Conservation (phyloP, 148 eudicot species). For the Silene uniflora region DNA sequence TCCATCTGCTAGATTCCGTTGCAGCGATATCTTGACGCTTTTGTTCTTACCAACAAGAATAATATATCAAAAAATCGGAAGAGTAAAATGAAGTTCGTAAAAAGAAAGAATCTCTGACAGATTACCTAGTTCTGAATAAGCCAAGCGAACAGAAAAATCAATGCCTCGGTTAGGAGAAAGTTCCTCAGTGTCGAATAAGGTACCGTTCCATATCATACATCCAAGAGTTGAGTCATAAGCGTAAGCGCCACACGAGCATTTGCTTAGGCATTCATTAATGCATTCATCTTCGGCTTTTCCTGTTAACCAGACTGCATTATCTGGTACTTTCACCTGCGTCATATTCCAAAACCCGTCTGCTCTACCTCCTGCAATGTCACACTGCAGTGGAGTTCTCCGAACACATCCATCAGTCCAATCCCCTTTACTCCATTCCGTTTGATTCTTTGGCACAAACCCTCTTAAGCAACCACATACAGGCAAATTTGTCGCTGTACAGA, state of each 20-base stretch:
- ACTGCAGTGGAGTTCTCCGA: constrained; percentile 34
- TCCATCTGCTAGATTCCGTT: constrained; percentile 23
- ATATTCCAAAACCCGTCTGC: constrained; percentile 41
- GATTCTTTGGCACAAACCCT: constrained; percentile 37
- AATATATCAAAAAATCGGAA: neutral
- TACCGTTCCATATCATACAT: constrained; percentile 43
- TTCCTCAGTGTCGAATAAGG: constrained; percentile 35
- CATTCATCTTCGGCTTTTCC: constrained; percentile 24
- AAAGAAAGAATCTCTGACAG: neutral
- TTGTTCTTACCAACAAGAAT: neutral
- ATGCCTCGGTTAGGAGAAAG: constrained; percentile 20
- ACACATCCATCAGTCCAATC: constrained; percentile 50
- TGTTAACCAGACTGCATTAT: constrained; percentile 6
- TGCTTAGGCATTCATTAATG: constrained; percentile 24
- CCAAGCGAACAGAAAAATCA: constrained; percentile 38
- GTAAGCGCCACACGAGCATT: constrained; percentile 46
- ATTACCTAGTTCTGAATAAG: constrained; percentile 34
- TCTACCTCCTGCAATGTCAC: constrained; percentile 18
- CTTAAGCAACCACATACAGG: constrained; percentile 42
- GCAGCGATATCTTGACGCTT: neutral
- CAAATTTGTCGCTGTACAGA: constrained; percentile 20
- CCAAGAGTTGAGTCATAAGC: constrained; percentile 30
- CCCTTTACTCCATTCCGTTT: constrained; percentile 37
- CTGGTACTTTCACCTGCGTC: constrained; percentile 38
- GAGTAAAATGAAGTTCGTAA: neutral